phyloP scores from a whole-genome alignment of 2,329 filamentous ascomycete species.

The Phialocephala sp. region DNA sequence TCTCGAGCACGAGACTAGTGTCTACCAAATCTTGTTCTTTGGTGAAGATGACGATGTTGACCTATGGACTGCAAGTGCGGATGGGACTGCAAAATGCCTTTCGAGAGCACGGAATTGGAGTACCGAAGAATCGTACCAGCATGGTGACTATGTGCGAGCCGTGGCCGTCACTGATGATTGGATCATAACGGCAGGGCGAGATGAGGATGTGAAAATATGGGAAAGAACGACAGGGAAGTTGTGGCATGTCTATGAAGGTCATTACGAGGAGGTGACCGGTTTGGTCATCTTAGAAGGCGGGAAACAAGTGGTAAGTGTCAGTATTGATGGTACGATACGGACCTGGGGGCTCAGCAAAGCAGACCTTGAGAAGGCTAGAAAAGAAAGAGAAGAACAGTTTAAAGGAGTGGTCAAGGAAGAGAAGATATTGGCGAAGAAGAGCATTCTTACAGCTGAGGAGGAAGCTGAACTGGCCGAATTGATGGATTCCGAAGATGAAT shows the following conservation, averaged over 20 bases:
- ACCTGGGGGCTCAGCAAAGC: constrained; percentile 75
- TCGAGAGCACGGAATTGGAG: constrained; percentile 71
- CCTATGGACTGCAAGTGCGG: constrained; percentile 93
- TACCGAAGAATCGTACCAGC: constrained; percentile 72
- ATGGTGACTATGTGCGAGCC: constrained; percentile 90
- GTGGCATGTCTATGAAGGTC: constrained; percentile 76
- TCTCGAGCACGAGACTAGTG: constrained; percentile 85
- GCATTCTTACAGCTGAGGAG: constrained; percentile 82
- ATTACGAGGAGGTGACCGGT: constrained; percentile 92
- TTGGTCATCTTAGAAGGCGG: constrained; percentile 65
- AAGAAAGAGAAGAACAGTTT: constrained; percentile 54
- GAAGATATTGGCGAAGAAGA: constrained; percentile 52
- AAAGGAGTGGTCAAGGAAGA: constrained; percentile 50
- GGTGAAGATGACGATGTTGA: constrained; percentile 61
- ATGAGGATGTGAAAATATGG: constrained; percentile 93
- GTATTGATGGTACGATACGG: constrained; percentile 88
- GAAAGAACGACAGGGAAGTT: constrained; percentile 75
- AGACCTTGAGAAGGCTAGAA: constrained; percentile 62
- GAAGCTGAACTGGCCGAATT: constrained; percentile 90
- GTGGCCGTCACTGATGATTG: constrained; percentile 77
- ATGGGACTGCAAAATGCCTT: constrained; percentile 85
- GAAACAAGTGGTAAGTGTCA: constrained; percentile 73
- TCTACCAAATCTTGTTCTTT: constrained; percentile 82
- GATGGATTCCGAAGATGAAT: constrained; percentile 75
- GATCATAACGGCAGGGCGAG: constrained; percentile 86